phyloP scores from a whole-genome alignment of 2,329 filamentous ascomycete genomes.

The Helotiales sp. region DNA sequence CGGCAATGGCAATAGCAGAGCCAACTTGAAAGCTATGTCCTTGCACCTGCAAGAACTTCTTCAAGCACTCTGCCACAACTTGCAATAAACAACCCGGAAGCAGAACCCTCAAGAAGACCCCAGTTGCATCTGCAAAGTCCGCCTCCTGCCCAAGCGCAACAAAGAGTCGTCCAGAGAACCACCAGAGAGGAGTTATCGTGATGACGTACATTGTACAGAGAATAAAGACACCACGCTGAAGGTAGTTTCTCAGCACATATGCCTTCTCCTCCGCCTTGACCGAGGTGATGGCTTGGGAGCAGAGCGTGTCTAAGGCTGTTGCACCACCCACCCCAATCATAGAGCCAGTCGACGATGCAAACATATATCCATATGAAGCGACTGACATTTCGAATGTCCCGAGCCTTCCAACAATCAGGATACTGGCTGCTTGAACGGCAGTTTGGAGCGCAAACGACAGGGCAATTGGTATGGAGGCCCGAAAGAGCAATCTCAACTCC shows the following conservation, averaged over 20 bases:
- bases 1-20: conserved; percentile 76
- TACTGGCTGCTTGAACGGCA: conserved; percentile 9
- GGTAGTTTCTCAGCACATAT: conserved; percentile 61
- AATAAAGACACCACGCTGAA: conserved; percentile 68
- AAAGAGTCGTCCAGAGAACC: conserved; percentile 72
- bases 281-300: conserved; percentile 32
- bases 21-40: conserved; percentile 75
- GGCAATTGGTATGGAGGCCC: conserved; percentile 6
- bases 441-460: conserved; percentile 11
- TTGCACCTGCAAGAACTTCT: conserved; percentile 83
- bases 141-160: conserved; percentile 71
- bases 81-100: conserved; percentile 80
- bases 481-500: conserved; percentile 4
- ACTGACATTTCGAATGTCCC: conserved; percentile 32
- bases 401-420: conserved; percentile 8
- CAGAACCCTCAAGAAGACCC: conserved; percentile 67
- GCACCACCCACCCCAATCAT: conserved; percentile 80
- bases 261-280: conserved; percentile 44
- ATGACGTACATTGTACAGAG: conserved; percentile 70
- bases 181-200: conserved; percentile 70
- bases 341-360: conserved; percentile 83
- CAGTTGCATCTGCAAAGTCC: conserved; percentile 68
- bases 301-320: conserved; percentile 79
- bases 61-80: conserved; percentile 79
- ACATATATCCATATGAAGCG: conserved; percentile 86